These are phyloP conservation scores for Oryza australiensis DNA, from an alignment of 176 grass and related monocot genomes.

Conservation along the genomic window DNA sequence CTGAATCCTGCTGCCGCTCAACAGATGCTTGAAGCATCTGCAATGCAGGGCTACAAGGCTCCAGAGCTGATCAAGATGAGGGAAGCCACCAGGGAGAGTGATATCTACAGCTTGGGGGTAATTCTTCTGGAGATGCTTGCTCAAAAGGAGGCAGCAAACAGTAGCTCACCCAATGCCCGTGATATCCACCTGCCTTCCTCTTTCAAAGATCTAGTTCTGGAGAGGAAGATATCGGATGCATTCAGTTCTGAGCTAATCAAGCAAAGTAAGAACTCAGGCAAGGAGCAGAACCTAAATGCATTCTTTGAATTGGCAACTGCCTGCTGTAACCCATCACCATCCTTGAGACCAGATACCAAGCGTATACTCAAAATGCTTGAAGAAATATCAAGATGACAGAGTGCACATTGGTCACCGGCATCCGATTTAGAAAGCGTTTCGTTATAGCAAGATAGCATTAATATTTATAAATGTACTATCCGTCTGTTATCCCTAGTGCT, in stretches of 20 bases:
- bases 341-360: slow-evolving; percentile 71
- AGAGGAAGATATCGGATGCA: slow-evolving; percentile 68
- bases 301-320: slow-evolving; percentile 55
- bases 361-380: slow-evolving; percentile 56
- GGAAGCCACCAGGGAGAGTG: slow-evolving; percentile 60
- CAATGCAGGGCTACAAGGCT: slow-evolving; percentile 73
- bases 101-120: slow-evolving; percentile 78
- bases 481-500: slow-evolving; percentile 17
- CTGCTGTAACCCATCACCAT: slow-evolving; percentile 75
- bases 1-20: slow-evolving; percentile 59
- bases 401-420: neutral
- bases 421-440: slow-evolving; percentile 19
- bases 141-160: slow-evolving; percentile 56
- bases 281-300: slow-evolving; percentile 49
- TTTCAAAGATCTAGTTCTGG: slow-evolving; percentile 77
- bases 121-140: slow-evolving; percentile 89
- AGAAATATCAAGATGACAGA: slow-evolving; percentile 51
- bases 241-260: slow-evolving; percentile 59
- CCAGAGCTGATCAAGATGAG: slow-evolving; percentile 90
- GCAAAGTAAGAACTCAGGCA: slow-evolving; percentile 47
- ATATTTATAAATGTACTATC: slow-evolving; percentile 11
- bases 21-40: slow-evolving; percentile 77
- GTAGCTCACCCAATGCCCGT: slow-evolving; percentile 29
- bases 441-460: slow-evolving; percentile 40
- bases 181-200: slow-evolving; percentile 58